Evolutionary conservation across 164 flowering plant species (phyloP), one percentile per base, ranked within the genome.

Genomic region (Macadamia tetraphylla): DNA sequence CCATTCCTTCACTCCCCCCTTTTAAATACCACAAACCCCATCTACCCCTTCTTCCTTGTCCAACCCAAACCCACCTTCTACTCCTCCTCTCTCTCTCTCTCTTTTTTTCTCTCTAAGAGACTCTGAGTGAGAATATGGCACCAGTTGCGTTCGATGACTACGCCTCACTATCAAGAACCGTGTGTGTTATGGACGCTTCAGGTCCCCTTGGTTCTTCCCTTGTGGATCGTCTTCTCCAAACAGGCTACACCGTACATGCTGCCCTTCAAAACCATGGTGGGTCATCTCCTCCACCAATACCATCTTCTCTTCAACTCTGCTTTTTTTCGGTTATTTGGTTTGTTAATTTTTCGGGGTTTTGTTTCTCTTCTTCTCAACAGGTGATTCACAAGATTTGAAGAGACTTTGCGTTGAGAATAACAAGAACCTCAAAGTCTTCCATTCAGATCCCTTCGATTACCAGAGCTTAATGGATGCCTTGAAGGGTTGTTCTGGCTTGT

Each of bases 181-280:
- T 89, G 0, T 89, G 94, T 64, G 94, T 89, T 0, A 87, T 87
- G 88, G 94, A 87, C 61, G 90, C 94, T 0, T 81, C 91, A 0
- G 82, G 88, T 31, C 65, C 58, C 14, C 51, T 89, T 0, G 94
- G 91, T 46, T 73, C 82, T 9, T 31, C 66, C 66, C 78, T 89
- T 1, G 88, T 86, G 15, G 63, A 75, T 51, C 72, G 79, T 0
- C 90, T 91, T 29, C 77, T 91, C 1, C 73, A 71, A 18, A 71
- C 80, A 48, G 91, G 91, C 60, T 91, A 87, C 77, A 67, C 83
- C 18, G 94, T 91, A 55, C 90, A 91, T 56, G 97, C 97, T 11
- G 91, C 91, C 0, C 70, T 86, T 29, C 87, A 85, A 17, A 69
- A 51, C 76, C 81, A 80, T 49, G 87, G 88, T 87, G 40, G 18